phyloP scores from a whole-genome alignment of 2,329 filamentous ascomycete genomes.

The Shiraia sp. region DNA sequence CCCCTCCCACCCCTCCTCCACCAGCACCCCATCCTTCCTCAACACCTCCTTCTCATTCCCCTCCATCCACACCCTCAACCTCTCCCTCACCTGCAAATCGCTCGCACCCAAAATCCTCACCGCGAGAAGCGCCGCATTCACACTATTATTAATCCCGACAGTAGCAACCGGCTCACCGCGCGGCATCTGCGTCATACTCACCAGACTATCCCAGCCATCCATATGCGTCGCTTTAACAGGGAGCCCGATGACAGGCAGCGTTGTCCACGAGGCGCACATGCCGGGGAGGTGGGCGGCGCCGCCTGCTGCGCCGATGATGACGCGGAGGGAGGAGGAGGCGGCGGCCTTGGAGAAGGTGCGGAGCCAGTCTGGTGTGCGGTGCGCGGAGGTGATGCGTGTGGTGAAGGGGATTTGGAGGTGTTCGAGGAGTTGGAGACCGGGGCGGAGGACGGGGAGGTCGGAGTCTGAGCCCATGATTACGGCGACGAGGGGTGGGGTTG shows the following conservation, averaged over 20 bases:
- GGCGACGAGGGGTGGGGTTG: conserved; percentile 63
- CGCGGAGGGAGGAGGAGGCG: conserved; percentile 41
- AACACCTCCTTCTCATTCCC: conserved; percentile 67
- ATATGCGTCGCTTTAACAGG: conserved; percentile 55
- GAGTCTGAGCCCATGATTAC: conserved; percentile 86
- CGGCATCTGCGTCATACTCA: conserved; percentile 59
- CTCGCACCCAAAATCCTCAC: conserved; percentile 50
- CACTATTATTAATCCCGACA: conserved; percentile 52
- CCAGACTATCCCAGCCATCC: conserved; percentile 55
- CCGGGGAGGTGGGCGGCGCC: conserved; percentile 57
- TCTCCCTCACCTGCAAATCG: conserved; percentile 59
- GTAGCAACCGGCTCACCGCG: conserved; percentile 50
- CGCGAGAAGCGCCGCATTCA: conserved; percentile 53
- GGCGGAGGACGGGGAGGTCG: conserved; percentile 69
- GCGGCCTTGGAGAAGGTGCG: conserved; percentile 50
- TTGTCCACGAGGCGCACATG: conserved; percentile 56
- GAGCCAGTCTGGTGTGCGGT: conserved; percentile 56
- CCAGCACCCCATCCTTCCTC: conserved; percentile 62
- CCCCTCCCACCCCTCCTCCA: conserved; percentile 59
- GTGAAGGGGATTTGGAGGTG: conserved; percentile 74
- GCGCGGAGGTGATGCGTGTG: conserved; percentile 75
- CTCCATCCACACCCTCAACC: conserved; percentile 64
- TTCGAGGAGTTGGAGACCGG: conserved; percentile 67
- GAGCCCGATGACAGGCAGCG: conserved; percentile 55
- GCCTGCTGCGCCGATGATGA: conserved; percentile 55